Conservation (phyloP, 371 early-diverging fungal genomes). For the Rhizomucor pusillus region DNA sequence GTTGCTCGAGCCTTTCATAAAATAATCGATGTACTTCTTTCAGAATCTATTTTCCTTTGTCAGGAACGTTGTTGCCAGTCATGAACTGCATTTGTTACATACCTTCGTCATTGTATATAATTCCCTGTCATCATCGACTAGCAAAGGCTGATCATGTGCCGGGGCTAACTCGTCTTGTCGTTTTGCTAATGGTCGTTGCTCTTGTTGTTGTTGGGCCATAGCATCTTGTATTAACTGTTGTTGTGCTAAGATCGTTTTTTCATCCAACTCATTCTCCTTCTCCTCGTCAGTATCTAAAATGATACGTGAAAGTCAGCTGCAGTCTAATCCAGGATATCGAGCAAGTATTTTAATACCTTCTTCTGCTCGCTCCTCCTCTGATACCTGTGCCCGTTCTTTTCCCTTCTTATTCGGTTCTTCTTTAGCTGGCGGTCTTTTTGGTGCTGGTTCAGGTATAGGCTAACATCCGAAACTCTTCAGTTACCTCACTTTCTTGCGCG, state of each 20-base stretch:
- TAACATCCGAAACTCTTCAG: neutral
- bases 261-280: slow-evolving; percentile 7
- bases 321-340: neutral
- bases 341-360: neutral
- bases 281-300: slow-evolving; percentile 1
- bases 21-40: slow-evolving; percentile 51
- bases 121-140: slow-evolving; percentile 56
- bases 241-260: slow-evolving; percentile 12
- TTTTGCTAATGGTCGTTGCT: slow-evolving; percentile 22
- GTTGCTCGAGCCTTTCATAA: slow-evolving; percentile 39
- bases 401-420: neutral
- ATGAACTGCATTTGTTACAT: slow-evolving; percentile 1
- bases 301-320: neutral
- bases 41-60: slow-evolving; percentile 36
- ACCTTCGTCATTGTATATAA: slow-evolving; percentile 50
- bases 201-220: slow-evolving; percentile 19
- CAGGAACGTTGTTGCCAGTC: neutral
- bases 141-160: slow-evolving; percentile 28
- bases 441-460: slow-evolving; percentile 1
- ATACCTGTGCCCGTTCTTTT: neutral
- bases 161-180: slow-evolving; percentile 20
- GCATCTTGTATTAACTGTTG: slow-evolving; percentile 23
- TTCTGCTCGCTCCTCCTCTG: neutral
- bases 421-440: neutral
- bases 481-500: neutral